Percentiles rank a stretch among this genome's conserved stretches.
phyloP scores from a whole-genome alignment of 805 yeast species.

The Cyberlindnera mississippiensis region DNA sequence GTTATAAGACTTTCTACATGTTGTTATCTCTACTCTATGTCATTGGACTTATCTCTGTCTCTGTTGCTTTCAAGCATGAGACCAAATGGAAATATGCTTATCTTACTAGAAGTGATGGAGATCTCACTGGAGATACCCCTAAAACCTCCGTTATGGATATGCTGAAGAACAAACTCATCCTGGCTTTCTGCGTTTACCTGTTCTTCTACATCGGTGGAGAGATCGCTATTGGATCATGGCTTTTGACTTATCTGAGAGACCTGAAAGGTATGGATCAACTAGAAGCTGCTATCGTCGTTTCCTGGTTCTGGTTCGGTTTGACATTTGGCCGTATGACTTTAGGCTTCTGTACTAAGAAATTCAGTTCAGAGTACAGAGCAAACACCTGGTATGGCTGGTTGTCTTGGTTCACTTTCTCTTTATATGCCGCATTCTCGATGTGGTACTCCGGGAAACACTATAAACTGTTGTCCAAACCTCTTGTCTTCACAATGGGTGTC shows the following conservation, averaged over 20 bases:
- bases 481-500: slow-evolving; percentile 45
- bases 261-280: slow-evolving; percentile 45
- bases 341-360: slow-evolving; percentile 49
- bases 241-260: slow-evolving; percentile 55
- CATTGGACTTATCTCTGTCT: slow-evolving; percentile 25
- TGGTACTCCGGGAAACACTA: slow-evolving; percentile 6
- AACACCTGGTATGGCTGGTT: slow-evolving; percentile 31
- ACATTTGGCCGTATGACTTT: slow-evolving; percentile 58
- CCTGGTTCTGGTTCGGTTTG: slow-evolving; percentile 74
- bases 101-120: too few species aligned
- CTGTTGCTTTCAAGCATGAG: slow-evolving; percentile 46
- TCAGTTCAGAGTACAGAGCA: slow-evolving; percentile 40
- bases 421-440: slow-evolving; percentile 16
- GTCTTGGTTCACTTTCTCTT: slow-evolving; percentile 30
- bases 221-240: slow-evolving; percentile 68
- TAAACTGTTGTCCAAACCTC: slow-evolving; percentile 5
- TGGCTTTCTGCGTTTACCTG: slow-evolving; percentile 49
- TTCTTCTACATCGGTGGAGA: slow-evolving; percentile 68
- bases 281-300: slow-evolving; percentile 56
- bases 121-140: slow-evolving; percentile 8
- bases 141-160: slow-evolving; percentile 14
- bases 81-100: slow-evolving; percentile 32
- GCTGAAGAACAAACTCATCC: slow-evolving; percentile 33
- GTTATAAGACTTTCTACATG: slow-evolving; percentile 11
- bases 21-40: slow-evolving; percentile 38